Evolutionary conservation across 768 basidiomycete genomes (phyloP), one percentile per base, ranked within the genome.

Genomic region (Cubamyces sp.): DNA sequence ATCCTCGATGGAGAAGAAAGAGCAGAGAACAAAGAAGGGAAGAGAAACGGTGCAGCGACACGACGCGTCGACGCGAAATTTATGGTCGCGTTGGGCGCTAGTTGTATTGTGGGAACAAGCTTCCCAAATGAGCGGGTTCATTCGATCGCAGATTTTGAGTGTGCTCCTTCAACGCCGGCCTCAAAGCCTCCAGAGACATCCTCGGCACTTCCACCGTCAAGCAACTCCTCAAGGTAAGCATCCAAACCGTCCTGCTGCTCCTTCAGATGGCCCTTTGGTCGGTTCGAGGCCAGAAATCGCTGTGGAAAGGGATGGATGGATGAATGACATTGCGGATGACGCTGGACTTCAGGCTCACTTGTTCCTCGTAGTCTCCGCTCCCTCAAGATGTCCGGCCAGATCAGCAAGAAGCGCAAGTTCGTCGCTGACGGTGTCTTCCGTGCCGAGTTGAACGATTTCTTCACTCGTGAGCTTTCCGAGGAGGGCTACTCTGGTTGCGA

Each of bases 401-500:
- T 97, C 84, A 94, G 92, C 84, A 97, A 98, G 82, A 96, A 96
- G 84, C 88, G 94, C 84, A 98, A 95, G 87, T 96, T 96, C 73
- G 92, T 96, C 73, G 94, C 95, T 59, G 96, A 97, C 75, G 96
- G 96, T 88, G 96, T 98, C 60, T 96, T 96, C 86, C 94, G 94
- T 76, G 97, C 97, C 69, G 97, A 99, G 81, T 87, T 99, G 77
- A 94, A 94, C 75, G 97, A 99, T 79, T 98, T 99, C 86, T 97
- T 98, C 79, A 93, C 88, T 62, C 89, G 95, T 70, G 96, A 98
- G 79, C 92, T 98, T 71, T 92, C 97, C 57, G 96, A 96, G 80
- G 97, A 99, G 79, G 96, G 96, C 70, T 99, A 98, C 86, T 98
- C 97, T 80, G 97, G 97, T 57, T 99, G 97, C 78, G 97, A 99